phyloP scores from a whole-genome alignment of 768 basidiomycete species.

The Tulasnella sp. region DNA sequence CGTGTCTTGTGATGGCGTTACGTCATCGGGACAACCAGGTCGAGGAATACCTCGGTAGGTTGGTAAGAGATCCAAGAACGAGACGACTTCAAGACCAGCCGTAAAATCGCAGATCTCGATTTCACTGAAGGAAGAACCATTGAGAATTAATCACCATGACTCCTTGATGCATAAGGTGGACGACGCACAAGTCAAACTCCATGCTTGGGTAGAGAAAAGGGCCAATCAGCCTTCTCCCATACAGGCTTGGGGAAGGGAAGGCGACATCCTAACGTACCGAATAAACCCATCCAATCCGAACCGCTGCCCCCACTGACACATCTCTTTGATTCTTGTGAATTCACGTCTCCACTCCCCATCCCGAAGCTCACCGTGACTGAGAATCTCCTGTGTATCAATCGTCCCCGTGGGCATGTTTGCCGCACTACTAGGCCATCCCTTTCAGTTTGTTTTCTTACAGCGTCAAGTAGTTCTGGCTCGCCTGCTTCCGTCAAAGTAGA shows the following conservation, averaged over 20 bases:
- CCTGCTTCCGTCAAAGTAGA: constrained; percentile 16
- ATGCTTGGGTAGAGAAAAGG: not conserved
- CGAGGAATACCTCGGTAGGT: not conserved
- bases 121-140: not conserved
- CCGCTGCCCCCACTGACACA: constrained; percentile 6
- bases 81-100: not conserved
- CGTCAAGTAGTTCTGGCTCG: not conserved
- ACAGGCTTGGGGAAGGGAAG: not conserved
- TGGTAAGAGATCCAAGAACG: not conserved
- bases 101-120: constrained; percentile 6
- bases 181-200: constrained; percentile 7
- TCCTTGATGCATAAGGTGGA: not conserved
- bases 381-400: constrained; percentile 13
- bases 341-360: constrained; percentile 3
- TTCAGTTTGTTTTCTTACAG: not conserved
- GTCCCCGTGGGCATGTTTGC: constrained; percentile 10
- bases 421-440: not conserved
- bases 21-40: not conserved
- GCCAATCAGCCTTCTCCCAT: not conserved
- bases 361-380: constrained; percentile 7
- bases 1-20: not conserved
- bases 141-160: not conserved
- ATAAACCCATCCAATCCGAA: constrained; percentile 7
- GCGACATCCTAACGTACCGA: not conserved
- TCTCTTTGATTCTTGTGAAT: not conserved